Base-by-base conservation (phyloP, 768 basidiomycete species). In the Tricholoma bakamatsutake region DNA sequence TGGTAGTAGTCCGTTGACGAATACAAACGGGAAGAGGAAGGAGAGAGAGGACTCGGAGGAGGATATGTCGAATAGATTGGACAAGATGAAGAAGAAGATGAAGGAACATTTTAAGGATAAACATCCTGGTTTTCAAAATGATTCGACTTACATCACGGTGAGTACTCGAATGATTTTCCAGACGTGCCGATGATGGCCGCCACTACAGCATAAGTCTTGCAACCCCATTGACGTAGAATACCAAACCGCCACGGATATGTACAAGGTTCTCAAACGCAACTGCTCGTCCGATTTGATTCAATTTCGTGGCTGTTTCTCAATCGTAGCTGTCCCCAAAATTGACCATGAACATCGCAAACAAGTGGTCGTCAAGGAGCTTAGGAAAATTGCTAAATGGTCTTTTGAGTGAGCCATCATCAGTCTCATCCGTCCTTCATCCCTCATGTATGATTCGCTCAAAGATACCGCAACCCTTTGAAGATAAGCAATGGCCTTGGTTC, bases 241-340 rank as follows among this genome's bases (percentile, higher is more conserved):
- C 28, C 71, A 69, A 55, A 64, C 58, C 4, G 70, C 72, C 10
- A 57, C 57, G 4, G 62, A 61, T 3, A 64, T 72, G 34, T 72
- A 71, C 59, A 58, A 61, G 2, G 61, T 62, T 2, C 54, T 67
- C 31, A 65, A 61, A 48, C 7, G 13, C 4, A 31, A 34, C 7
- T 40, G 57, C 0, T 57, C 57, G 6, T 45, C 52, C 15, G 56
- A 58, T 2, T 17, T 51, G 1, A 62, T 64, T 46, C 33, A 40
- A 17, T 68, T 67, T 47, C 30, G 59, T 11, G 72, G 69, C 1
- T 64, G 58, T 45, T 69, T 69, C 45, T 64, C 69, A 6, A 71
- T 73, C n/a, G 57, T 73, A 8, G 59, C 66, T 1, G 57, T 60
- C 2, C 24, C 57, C 13, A 42, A 61, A 2, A 69, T 63, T 31